A percentile compares a stretch with the other conserved stretches of the same genome.
Conservation (phyloP, 2,329 filamentous ascomycete genomes). For the Myriosclerotinia curreyana region DNA sequence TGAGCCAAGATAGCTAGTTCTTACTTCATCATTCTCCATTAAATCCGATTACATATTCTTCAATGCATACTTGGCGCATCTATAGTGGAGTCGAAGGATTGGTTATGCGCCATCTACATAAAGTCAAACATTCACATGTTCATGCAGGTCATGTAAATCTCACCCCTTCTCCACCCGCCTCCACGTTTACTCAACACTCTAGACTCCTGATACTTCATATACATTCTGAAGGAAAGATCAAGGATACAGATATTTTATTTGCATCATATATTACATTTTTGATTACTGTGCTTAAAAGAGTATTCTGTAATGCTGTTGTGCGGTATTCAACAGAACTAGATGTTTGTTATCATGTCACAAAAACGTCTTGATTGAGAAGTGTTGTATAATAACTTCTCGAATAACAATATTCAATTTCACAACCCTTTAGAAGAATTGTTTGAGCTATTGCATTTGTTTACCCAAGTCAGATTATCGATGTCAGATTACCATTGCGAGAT, state of each 20-base stretch:
- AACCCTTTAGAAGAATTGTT: not conserved
- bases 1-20: not conserved
- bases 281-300: not conserved
- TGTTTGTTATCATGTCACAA: not conserved
- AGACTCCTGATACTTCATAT: not conserved
- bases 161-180: not conserved
- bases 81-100: not conserved
- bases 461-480: not conserved
- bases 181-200: not conserved
- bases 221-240: not conserved
- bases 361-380: not conserved
- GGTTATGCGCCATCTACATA: not conserved
- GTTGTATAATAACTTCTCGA: not conserved
- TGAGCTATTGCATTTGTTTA: not conserved
- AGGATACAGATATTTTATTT: not conserved
- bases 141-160: not conserved
- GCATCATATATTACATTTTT: not conserved
- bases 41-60: conserved; percentile 3
- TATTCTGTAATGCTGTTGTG: not conserved
- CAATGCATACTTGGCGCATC: not conserved
- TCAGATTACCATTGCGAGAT: not conserved
- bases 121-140: not conserved
- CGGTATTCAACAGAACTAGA: not conserved
- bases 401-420: not conserved
- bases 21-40: not conserved